Evolutionary conservation across 257 asterid species (phyloP).

Genomic region (Gynochthodes officinalis): DNA sequence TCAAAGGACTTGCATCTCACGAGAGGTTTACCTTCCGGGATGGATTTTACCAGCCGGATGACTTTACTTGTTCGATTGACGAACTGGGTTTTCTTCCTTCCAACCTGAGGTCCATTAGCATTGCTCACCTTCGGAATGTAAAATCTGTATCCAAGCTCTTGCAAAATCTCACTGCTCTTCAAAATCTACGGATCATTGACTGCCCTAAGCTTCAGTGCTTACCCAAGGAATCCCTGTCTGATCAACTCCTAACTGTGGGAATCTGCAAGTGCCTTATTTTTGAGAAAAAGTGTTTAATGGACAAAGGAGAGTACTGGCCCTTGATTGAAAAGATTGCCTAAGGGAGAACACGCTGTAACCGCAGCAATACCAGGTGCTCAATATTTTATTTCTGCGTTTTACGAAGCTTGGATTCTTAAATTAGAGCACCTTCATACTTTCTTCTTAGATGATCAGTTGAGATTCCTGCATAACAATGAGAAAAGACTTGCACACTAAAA

Average conservation of each 20-base stretch:
- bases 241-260: not conserved
- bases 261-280: constrained; percentile 12
- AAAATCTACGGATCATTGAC: not conserved
- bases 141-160: constrained; percentile 17
- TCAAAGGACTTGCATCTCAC: constrained; percentile 11
- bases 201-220: constrained; percentile 12
- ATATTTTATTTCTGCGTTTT: no score
- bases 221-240: constrained; percentile 6
- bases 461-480: no score
- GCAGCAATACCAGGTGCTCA: no score
- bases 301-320: constrained; percentile 18
- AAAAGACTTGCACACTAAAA: no score
- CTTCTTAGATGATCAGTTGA: no score
- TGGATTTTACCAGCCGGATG: constrained; percentile 13
- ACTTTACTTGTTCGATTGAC: not conserved
- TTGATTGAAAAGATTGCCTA: no score
- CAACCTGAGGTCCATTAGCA: not conserved
- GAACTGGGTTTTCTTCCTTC: constrained; percentile 19
- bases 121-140: constrained; percentile 4
- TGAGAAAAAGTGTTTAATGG: not conserved
- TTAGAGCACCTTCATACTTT: no score
- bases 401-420: no score
- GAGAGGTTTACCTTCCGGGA: not conserved
- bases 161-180: constrained; percentile 2
- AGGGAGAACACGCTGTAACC: no score